Evolutionary conservation across 2,329 filamentous ascomycete genomes (phyloP), one percentile per base, ranked within the genome.

Genomic region (Ramularia endophylla): DNA sequence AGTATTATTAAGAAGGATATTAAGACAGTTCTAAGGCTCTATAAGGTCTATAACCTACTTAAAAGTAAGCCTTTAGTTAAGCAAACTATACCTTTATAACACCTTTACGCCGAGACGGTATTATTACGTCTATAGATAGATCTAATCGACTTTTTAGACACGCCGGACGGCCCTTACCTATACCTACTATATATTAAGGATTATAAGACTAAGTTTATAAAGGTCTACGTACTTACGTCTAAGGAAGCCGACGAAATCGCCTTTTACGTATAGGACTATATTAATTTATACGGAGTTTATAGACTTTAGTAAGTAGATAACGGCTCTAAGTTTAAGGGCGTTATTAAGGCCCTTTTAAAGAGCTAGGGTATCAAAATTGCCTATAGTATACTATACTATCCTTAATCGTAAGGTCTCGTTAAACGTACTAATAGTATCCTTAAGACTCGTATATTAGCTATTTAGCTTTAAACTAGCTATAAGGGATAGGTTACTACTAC

Each of bases 111-210:
- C 6, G 5, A 7, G n/a, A 31, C 15, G 5, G n/a, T 13, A n/a
- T n/a, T 31, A 6, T 31, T n/a, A n/a, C 28, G 28, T 16, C 5
- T 31, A 13, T 31, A 31, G 28, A 7, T 7, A 6, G 28, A 31
- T n/a, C 15, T 31, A 7, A 31, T 31, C n/a, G n/a, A 31, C 28
- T 31, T 31, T 16, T 7, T 5, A 6, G n/a, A 31, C n/a, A 31
- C 5, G 5, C 28, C 28, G 28, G 28, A 31, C 28, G 28, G 28
- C n/a, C 28, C 15, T 5, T 31, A 31, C 15, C 28, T 31, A 31
- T 31, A 31, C 28, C 28, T 31, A n/a, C 28, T 31, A 31, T 16
- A 31, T 31, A 31, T 31, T 31, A 31, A 31, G 28, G 28, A 31
- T 16, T 31, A 31, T 31, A 31, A 31, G 28, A 31, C 28, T 6